Evolutionary conservation across 139 green algal genomes (phyloP).

Genomic region (Closterium sp.): DNA sequence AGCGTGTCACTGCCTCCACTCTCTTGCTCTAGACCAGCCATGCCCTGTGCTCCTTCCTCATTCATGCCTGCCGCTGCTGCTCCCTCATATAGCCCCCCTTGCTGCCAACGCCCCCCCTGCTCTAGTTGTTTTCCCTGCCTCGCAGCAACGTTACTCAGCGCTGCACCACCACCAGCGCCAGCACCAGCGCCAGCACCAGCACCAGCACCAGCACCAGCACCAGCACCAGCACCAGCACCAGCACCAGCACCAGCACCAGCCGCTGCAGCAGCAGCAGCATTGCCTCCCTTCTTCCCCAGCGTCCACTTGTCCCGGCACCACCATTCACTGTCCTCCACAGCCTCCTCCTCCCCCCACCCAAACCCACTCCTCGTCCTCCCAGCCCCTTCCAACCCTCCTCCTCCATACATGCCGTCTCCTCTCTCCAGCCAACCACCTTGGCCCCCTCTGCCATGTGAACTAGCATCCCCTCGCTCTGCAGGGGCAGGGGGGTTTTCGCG

Average conservation of each 20-base stretch:
- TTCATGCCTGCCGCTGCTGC: background rate
- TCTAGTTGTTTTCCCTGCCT: background rate
- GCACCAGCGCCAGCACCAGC: background rate
- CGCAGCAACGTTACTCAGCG: background rate
- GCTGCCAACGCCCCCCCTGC: background rate
- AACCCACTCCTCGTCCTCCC: background rate
- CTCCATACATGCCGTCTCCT: background rate
- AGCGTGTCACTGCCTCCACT: background rate
- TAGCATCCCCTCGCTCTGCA: too few species aligned
- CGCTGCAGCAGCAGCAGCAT: background rate
- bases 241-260: background rate
- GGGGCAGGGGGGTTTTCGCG: too few species aligned
- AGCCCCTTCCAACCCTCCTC: background rate
- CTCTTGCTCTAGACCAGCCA: background rate
- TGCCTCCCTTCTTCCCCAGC: background rate
- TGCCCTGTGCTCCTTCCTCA: background rate
- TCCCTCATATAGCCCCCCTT: background rate
- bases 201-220: too few species aligned
- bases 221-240: background rate
- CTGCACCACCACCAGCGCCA: too few species aligned
- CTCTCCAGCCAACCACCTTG: background rate
- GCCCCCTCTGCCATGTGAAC: background rate
- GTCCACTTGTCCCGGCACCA: background rate
- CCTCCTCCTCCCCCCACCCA: background rate
- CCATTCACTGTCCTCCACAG: background rate